Conservation (phyloP, 2,329 filamentous ascomycete genomes). For the Karstenula rhodostoma region DNA sequence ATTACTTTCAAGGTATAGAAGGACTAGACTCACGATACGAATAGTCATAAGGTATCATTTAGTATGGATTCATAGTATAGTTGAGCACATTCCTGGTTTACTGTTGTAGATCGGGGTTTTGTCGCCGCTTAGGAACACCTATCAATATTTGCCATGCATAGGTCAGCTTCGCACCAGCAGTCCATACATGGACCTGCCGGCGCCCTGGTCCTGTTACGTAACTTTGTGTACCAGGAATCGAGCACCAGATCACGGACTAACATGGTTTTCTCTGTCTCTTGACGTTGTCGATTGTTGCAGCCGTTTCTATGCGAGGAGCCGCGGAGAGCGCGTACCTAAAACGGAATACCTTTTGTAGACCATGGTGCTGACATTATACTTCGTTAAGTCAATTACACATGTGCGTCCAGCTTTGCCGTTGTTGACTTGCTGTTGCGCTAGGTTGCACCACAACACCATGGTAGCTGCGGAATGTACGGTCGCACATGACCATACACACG, state of each 20-base stretch:
- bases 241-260: neutral
- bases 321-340: neutral
- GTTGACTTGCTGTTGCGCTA: neutral
- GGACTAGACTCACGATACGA: neutral
- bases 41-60: neutral
- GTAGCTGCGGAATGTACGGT: constrained; percentile 11
- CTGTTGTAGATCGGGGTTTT: neutral
- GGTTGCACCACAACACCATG: constrained; percentile 11
- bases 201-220: neutral
- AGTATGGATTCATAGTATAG: neutral
- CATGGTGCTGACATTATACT: neutral
- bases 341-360: neutral
- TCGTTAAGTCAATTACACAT: neutral
- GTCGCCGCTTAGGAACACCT: neutral
- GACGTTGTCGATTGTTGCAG: neutral
- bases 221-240: neutral
- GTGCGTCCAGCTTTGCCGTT: neutral
- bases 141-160: neutral
- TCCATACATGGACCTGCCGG: neutral
- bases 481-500: neutral
- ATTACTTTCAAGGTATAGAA: constrained; percentile 4
- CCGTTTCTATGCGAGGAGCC: neutral
- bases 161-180: neutral
- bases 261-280: neutral
- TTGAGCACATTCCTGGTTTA: neutral